Conservation (phyloP, 192 early-diverging fungal genomes). For the Rhizoclosmatium globosum region DNA sequence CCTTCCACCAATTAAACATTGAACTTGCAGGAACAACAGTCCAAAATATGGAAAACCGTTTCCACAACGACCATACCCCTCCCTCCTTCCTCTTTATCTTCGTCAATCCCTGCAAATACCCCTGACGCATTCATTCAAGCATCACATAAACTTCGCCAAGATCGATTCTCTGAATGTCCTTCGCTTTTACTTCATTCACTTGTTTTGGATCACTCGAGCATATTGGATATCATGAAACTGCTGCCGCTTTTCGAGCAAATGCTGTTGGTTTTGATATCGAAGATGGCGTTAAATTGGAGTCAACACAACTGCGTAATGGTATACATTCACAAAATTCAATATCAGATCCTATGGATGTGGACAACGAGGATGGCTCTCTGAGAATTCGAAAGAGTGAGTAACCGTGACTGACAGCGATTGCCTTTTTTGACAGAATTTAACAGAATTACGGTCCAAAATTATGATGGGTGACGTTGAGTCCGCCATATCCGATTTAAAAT, state of each 20-base stretch:
- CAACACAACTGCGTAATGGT: constrained; percentile 39
- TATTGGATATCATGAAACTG: constrained; percentile 82
- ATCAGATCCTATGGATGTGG: not conserved
- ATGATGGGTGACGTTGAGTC: constrained; percentile 76
- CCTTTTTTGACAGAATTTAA: not conserved
- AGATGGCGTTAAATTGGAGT: constrained; percentile 31
- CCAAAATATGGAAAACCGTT: constrained; percentile 38
- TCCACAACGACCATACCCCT: constrained; percentile 32
- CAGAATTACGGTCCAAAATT: constrained; percentile 65
- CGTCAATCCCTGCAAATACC: not conserved
- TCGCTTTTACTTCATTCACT: constrained; percentile 60
- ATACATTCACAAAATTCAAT: constrained; percentile 36
- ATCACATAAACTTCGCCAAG: not conserved
- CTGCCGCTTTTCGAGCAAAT: constrained; percentile 63
- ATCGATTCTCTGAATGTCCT: constrained; percentile 16
- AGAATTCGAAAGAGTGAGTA: constrained; percentile 19
- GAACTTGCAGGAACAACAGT: constrained; percentile 30
- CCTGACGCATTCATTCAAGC: not conserved
- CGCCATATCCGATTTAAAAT: constrained; percentile 73
- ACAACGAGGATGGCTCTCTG: not conserved
- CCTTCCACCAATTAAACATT: too few relatives aligned
- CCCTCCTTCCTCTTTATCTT: not conserved
- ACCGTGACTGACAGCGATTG: not conserved
- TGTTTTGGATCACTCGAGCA: constrained; percentile 86
- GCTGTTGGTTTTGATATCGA: constrained; percentile 30